Evolutionary conservation across 768 basidiomycete species (phyloP).

Genomic region (Agaricus sinodeliciosus): DNA sequence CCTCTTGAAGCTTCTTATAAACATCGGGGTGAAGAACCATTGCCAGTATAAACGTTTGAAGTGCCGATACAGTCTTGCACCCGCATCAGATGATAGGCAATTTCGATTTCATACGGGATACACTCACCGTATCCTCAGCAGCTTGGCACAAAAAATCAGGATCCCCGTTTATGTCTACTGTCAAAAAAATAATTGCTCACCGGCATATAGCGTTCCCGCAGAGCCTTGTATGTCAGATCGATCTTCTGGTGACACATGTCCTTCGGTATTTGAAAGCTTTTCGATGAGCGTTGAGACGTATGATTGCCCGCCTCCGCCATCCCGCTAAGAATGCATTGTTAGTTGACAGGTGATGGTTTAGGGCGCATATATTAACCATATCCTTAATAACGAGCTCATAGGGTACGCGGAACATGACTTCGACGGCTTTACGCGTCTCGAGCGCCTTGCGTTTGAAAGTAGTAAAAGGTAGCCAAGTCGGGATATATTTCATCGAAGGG

Average conservation of each 20-base stretch:
- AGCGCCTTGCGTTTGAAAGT: constrained; percentile 39
- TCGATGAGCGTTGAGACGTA: constrained; percentile 41
- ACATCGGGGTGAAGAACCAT: constrained; percentile 49
- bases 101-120: constrained; percentile 2
- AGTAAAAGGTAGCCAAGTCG: constrained; percentile 43
- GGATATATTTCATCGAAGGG: constrained; percentile 41
- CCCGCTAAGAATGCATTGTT: constrained; percentile 22
- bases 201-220: constrained; percentile 46
- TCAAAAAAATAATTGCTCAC: constrained; percentile 20
- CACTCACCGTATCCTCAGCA: constrained; percentile 32
- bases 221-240: constrained; percentile 51
- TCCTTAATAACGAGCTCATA: constrained; percentile 43
- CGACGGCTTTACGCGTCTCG: constrained; percentile 35
- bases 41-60: constrained; percentile 45
- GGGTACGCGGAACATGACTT: constrained; percentile 43
- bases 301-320: constrained; percentile 35
- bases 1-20: constrained; percentile 40
- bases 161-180: not conserved
- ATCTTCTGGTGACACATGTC: constrained; percentile 30
- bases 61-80: constrained; percentile 41
- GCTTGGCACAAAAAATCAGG: constrained; percentile 18
- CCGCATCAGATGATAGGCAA: constrained; percentile 13
- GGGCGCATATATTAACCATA: constrained; percentile 28
- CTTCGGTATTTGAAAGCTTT: constrained; percentile 26
- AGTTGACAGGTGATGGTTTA: constrained; percentile 3